Evolutionary conservation across 106 monocot species (phyloP).

Genomic region (Dioscorea zingiberensis): DNA sequence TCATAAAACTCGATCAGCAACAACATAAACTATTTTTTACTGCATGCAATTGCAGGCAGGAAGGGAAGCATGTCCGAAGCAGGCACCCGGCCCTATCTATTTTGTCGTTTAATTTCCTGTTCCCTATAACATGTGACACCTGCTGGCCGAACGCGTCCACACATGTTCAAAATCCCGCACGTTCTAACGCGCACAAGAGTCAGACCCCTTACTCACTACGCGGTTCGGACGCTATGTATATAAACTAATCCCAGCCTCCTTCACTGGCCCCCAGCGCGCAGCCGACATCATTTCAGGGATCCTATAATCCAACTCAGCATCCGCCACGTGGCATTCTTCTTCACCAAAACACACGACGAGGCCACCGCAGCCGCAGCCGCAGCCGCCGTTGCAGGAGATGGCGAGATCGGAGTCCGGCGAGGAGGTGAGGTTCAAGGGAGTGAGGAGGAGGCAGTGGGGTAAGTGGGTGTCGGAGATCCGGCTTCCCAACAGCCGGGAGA

Average conservation of each 20-base stretch:
- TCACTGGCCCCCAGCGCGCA: neutral
- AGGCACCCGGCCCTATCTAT: too few relatives aligned
- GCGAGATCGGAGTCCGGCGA: neutral
- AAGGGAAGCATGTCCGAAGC: too few relatives aligned
- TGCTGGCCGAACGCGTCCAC: too few relatives aligned
- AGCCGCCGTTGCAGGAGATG: neutral
- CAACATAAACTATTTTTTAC: too few relatives aligned
- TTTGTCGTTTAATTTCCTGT: too few relatives aligned
- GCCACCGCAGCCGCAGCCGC: too few relatives aligned
- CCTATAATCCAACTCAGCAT: neutral
- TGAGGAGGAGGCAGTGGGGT: slow-evolving; percentile 62
- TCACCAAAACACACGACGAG: neutral
- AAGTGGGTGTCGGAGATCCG: slow-evolving; percentile 79
- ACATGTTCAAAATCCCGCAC: too few relatives aligned
- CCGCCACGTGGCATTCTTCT: neutral
- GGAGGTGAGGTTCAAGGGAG: slow-evolving; percentile 33
- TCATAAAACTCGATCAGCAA: too few relatives aligned
- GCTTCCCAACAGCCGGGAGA: slow-evolving; percentile 48
- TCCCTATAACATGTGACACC: too few relatives aligned
- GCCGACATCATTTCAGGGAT: neutral
- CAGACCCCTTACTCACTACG: too few relatives aligned
- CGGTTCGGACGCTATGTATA: neutral
- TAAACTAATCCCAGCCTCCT: neutral
- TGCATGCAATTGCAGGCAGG: too few relatives aligned
- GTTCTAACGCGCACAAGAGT: too few relatives aligned